phyloP scores from a whole-genome alignment of 805 yeast species.

The Metschnikowia cubensis region DNA sequence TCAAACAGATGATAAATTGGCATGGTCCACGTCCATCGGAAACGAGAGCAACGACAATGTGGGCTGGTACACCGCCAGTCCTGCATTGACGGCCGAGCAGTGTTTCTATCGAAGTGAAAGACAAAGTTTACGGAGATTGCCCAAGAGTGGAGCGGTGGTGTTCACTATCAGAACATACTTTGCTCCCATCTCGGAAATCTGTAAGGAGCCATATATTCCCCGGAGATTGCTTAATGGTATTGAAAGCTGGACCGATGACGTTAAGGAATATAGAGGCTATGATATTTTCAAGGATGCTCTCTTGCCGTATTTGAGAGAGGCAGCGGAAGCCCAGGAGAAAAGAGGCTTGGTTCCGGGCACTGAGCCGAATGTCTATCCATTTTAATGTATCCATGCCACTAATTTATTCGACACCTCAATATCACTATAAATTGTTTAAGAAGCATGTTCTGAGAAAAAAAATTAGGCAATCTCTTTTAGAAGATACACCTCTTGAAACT shows the following conservation, averaged over 20 bases:
- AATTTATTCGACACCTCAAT: too few relatives aligned
- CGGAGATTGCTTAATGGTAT: slow-evolving; percentile 57
- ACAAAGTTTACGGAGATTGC: slow-evolving; percentile 59
- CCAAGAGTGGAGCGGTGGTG: slow-evolving; percentile 52
- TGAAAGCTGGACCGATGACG: slow-evolving; percentile 57
- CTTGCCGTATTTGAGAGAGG: slow-evolving; percentile 50
- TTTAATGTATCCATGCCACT: slow-evolving; percentile 2
- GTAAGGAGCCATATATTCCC: slow-evolving; percentile 59
- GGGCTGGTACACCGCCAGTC: slow-evolving; percentile 62
- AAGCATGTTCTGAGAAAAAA: too few relatives aligned
- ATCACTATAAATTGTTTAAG: too few relatives aligned
- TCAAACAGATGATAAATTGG: slow-evolving; percentile 59
- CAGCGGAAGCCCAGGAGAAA: slow-evolving; percentile 46
- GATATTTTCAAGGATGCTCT: slow-evolving; percentile 49
- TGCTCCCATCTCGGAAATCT: slow-evolving; percentile 49
- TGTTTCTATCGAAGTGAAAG: slow-evolving; percentile 61
- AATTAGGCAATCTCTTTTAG: too few relatives aligned
- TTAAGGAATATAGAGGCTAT: slow-evolving; percentile 57
- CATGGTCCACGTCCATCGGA: slow-evolving; percentile 65
- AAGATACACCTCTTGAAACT: too few relatives aligned
- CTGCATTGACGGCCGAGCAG: slow-evolving; percentile 44
- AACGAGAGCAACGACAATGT: slow-evolving; percentile 46
- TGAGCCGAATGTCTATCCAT: slow-evolving; percentile 44
- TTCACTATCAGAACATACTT: slow-evolving; percentile 66
- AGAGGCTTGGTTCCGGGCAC: slow-evolving; percentile 36